Base-by-base conservation (phyloP, 1,284 basidiomycete species). In the Chalciporus sp. region DNA sequence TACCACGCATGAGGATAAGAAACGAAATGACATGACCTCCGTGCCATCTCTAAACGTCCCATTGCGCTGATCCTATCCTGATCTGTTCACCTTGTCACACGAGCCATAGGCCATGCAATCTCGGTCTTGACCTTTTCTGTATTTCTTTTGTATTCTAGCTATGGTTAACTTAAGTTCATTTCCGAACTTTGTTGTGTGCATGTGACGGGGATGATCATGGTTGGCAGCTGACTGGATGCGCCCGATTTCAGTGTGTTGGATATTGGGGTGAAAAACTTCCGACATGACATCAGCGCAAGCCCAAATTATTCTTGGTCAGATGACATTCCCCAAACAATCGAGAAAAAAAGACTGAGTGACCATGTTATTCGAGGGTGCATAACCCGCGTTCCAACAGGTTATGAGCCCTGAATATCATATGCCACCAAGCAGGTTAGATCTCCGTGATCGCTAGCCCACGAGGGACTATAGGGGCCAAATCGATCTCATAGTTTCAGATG, bases 331-430 rank as follows among this genome's bases (percentile, higher is more conserved):
- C 47, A 51, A 47, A 46, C 47, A 10, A 58, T 29, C 20, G 35
- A 9, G 27, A 28, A 46, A 49, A 51, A 57, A 52, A 42, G 43
- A 9, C 33, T 47, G 26, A 47, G 56, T 53, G 54, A 67, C 57
- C 47, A 47, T 2, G 48, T 39, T 55, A 54, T 57, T 65, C 49
- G 59, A 51, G 31, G 39, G 55, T 45, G 52, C 62, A 67, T 67
- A 49, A 48, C 35, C 52, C 35, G 5, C 42, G 26, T 9, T 0
- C 37, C 31, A 16, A 51, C 0, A 66, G 66, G 64, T 67, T 65
- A 67, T 66, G 65, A 69, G 64, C 63, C 64, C 61, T 12, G 64
- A 64, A 64, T 62, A 55, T 11, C 41, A 42, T 37, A 5, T 51
- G 60, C 58, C 62, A 65, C 47, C 50, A 27, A 1, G 52, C 26